phyloP scores from a whole-genome alignment of 2,329 filamentous ascomycete species.

The Diaporthe helianthi region DNA sequence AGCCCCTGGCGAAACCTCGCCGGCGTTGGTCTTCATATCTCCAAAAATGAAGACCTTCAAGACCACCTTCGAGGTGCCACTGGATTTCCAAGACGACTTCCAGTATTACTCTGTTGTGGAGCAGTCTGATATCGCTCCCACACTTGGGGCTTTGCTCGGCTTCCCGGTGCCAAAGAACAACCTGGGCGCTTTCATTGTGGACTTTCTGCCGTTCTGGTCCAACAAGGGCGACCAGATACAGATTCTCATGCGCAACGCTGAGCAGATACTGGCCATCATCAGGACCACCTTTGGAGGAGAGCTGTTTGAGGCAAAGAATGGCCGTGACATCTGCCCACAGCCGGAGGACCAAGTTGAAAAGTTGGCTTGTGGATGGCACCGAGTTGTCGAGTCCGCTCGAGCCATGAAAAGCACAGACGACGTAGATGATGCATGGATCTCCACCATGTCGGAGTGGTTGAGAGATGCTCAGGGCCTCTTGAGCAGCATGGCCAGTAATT shows the following conservation, averaged over 20 bases:
- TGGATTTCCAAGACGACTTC: conserved; percentile 71
- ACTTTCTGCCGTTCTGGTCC: conserved; percentile 81
- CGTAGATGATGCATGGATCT: conserved; percentile 50
- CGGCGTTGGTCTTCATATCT: conserved; percentile 89
- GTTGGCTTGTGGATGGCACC: conserved; percentile 75
- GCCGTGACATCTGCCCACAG: conserved; percentile 40
- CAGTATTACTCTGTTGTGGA: conserved; percentile 86
- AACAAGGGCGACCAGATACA: conserved; percentile 64
- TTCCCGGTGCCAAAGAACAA: conserved; percentile 91
- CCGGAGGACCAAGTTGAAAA: conserved; percentile 58
- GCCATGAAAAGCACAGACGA: conserved; percentile 36
- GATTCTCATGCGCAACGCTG: conserved; percentile 78
- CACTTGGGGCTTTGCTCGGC: conserved; percentile 83
- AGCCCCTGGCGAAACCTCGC: conserved; percentile 90
- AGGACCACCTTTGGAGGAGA: conserved; percentile 70
- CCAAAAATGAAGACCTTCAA: conserved; percentile 74
- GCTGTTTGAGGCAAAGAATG: conserved; percentile 47
- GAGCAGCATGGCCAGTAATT: conserved; percentile 92
- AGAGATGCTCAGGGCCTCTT: conserved; percentile 77
- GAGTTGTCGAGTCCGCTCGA: conserved; percentile 41
- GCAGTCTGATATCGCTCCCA: conserved; percentile 93
- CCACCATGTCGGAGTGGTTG: conserved; percentile 66
- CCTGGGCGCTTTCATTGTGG: conserved; percentile 81
- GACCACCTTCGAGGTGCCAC: conserved; percentile 55
- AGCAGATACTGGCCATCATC: conserved; percentile 80